A percentile compares a stretch with the other conserved stretches of the same genome.
Evolutionary conservation across 1,284 basidiomycete species (phyloP).

Genomic region (Lentinula novae-zelandiae): DNA sequence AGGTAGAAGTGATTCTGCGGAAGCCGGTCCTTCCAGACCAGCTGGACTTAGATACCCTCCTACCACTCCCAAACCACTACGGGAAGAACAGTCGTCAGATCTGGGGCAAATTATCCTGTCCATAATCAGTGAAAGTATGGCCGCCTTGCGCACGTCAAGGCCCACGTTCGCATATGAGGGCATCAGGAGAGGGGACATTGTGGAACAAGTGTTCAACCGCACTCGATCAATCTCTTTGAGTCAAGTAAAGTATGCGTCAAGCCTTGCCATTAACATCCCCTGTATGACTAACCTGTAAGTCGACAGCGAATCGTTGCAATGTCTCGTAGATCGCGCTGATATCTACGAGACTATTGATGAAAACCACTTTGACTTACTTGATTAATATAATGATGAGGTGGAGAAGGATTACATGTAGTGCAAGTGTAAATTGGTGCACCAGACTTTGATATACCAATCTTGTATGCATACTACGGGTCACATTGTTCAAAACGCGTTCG

Average conservation of each 20-base stretch:
- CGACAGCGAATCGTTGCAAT: slow-evolving; percentile 20
- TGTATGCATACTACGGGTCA: too few relatives aligned
- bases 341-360: slow-evolving; percentile 24
- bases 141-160: not conserved
- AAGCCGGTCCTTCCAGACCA: not conserved
- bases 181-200: not conserved
- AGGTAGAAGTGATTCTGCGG: not conserved
- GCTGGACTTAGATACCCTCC: not conserved
- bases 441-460: too few relatives aligned
- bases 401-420: too few relatives aligned
- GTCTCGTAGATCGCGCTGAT: slow-evolving; percentile 18
- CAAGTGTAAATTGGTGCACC: too few relatives aligned
- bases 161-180: not conserved
- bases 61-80: not conserved
- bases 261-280: not conserved
- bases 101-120: not conserved
- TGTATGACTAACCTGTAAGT: not conserved
- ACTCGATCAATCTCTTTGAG: not conserved
- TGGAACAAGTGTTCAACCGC: not conserved
- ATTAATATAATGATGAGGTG: not conserved
- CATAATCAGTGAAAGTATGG: not conserved
- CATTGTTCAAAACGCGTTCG: not conserved
- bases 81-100: not conserved
- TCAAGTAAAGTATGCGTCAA: not conserved
- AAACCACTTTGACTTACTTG: slow-evolving; percentile 18